Conservation (phyloP, 164 flowering plant genomes). For the Vitis amurensis region DNA sequence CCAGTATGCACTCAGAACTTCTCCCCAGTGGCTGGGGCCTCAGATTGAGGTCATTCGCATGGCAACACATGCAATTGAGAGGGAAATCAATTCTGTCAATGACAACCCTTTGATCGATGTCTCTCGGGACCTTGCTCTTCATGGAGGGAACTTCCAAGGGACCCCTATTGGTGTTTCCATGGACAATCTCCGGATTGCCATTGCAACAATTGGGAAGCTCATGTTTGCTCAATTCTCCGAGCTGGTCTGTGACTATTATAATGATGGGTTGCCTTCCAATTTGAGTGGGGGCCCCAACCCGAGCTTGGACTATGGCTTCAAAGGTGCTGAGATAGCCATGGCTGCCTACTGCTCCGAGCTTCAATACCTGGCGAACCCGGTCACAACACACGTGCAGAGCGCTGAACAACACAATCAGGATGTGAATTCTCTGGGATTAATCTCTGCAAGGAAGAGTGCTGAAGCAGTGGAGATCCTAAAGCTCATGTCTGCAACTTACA, state of each 20-base stretch:
- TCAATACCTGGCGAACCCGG: conserved; percentile 42
- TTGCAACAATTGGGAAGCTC: conserved; percentile 46
- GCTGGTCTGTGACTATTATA: conserved; percentile 41
- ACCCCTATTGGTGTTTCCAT: conserved; percentile 50
- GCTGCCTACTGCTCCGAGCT: conserved; percentile 48
- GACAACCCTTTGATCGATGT: conserved; percentile 40
- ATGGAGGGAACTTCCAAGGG: conserved; percentile 50
- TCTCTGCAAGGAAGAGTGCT: conserved; percentile 49
- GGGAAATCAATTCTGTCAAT: conserved; percentile 47
- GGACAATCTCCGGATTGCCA: conserved; percentile 41
- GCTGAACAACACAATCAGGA: conserved; percentile 50
- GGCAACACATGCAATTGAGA: conserved; percentile 32
- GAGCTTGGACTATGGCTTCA: conserved; percentile 48
- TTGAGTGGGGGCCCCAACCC: conserved; percentile 37
- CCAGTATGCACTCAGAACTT: conserved; percentile 38
- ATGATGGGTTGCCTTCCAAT: conserved; percentile 46
- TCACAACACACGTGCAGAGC: conserved; percentile 45
- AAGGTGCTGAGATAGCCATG: conserved; percentile 52
- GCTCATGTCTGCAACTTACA: conserved; percentile 48
- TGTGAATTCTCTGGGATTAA: conserved; percentile 51
- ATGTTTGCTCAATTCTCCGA: conserved; percentile 51
- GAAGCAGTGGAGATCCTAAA: conserved; percentile 52
- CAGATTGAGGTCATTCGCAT: conserved; percentile 40
- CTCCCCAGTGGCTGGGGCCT: conserved; percentile 52
- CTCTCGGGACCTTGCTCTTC: conserved; percentile 29